phyloP scores from a whole-genome alignment of 345 rosid genomes.

The Euclidium syriacum region DNA sequence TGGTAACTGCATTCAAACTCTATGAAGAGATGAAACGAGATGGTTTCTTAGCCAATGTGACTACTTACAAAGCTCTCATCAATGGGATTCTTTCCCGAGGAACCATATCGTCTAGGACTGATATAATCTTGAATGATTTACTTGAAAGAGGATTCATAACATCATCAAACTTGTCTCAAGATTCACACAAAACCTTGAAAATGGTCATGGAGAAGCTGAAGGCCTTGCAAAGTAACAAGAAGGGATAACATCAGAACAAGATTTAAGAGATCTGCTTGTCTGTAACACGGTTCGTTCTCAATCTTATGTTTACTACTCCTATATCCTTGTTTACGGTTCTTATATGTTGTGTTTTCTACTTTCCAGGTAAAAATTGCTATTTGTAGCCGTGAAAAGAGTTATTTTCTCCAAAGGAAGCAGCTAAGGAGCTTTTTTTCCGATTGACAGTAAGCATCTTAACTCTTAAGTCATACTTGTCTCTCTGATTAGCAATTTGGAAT shows the following conservation, averaged over 20 bases:
- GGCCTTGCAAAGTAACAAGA: slow-evolving; percentile 34
- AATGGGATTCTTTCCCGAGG: slow-evolving; percentile 37
- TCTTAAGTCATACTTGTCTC: neutral
- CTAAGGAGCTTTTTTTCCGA: slow-evolving; percentile 3
- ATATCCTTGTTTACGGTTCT: neutral
- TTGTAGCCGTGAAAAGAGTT: neutral
- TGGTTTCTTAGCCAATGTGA: slow-evolving; percentile 56
- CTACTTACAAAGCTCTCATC: slow-evolving; percentile 57
- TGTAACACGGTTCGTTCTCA: neutral
- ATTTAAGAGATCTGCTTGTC: slow-evolving; percentile 3
- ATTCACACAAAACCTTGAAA: slow-evolving; percentile 33
- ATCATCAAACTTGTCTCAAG: slow-evolving; percentile 26
- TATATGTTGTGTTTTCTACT: neutral
- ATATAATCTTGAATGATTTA: slow-evolving; percentile 57
- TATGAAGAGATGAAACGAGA: slow-evolving; percentile 72
- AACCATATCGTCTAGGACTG: slow-evolving; percentile 24
- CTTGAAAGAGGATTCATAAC: slow-evolving; percentile 47
- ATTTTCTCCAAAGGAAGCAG: slow-evolving; percentile 11
- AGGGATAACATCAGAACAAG: slow-evolving; percentile 25
- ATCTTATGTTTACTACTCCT: slow-evolving; percentile 1
- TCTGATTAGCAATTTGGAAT: neutral
- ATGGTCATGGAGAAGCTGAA: slow-evolving; percentile 45
- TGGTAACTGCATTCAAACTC: slow-evolving; percentile 45
- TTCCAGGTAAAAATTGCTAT: slow-evolving; percentile 16
- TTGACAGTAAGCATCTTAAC: neutral